These are phyloP conservation scores for Trametes polyzona DNA, from an alignment of 1,284 basidiomycete genomes.

Conservation along the genomic window DNA sequence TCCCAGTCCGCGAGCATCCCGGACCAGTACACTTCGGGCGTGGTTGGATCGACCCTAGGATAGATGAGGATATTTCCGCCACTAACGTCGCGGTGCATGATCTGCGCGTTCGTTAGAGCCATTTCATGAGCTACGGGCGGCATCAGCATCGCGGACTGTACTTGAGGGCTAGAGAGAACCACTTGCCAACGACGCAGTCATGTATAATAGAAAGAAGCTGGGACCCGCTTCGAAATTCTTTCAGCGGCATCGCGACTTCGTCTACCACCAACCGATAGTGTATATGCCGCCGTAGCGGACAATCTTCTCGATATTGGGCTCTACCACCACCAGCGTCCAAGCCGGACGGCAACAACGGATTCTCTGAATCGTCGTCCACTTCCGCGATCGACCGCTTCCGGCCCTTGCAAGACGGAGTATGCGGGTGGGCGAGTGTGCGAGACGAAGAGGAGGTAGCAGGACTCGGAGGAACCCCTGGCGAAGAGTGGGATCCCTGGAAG, in stretches of 20 bases:
- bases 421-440: neutral
- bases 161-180: too few relatives aligned
- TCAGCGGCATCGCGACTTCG: constrained; percentile 7
- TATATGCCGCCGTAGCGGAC: constrained; percentile 2
- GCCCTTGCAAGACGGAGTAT: neutral
- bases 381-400: neutral
- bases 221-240: neutral
- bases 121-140: neutral
- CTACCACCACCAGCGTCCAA: too few relatives aligned
- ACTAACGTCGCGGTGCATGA: neutral
- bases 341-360: too few relatives aligned
- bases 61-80: too few relatives aligned
- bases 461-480: neutral
- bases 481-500: neutral
- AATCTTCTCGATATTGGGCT: neutral
- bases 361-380: neutral
- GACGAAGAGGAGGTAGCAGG: neutral
- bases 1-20: too few relatives aligned
- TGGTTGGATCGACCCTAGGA: too few relatives aligned
- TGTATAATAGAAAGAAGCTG: neutral
- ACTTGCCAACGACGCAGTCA: neutral
- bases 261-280: constrained; percentile 12
- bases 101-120: neutral
- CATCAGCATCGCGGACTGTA: too few relatives aligned
- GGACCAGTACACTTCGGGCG: too few relatives aligned